These are phyloP conservation scores for Diplodia mutila DNA, from an alignment of 2,329 filamentous ascomycete genomes.

Conservation along the genomic window DNA sequence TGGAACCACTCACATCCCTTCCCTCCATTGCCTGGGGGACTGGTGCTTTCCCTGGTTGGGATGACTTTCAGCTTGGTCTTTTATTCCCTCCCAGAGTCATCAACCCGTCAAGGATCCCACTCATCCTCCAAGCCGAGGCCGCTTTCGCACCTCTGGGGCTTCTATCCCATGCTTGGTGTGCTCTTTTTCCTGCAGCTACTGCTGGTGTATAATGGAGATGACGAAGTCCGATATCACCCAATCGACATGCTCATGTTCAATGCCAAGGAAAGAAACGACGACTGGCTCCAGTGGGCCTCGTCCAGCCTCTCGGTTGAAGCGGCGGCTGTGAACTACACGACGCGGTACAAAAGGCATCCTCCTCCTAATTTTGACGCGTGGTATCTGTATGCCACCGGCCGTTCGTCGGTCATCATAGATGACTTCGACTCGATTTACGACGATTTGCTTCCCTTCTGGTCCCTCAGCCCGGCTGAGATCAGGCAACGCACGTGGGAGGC, in stretches of 20 bases:
- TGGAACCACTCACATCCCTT: constrained; percentile 21
- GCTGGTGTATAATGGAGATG: constrained; percentile 46
- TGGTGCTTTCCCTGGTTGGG: neutral
- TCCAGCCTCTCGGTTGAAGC: constrained; percentile 53
- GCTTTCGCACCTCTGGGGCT: constrained; percentile 5
- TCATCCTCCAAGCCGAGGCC: neutral
- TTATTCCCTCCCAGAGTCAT: neutral
- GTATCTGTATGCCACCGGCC: constrained; percentile 60
- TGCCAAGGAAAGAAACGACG: constrained; percentile 52
- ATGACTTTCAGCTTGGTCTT: neutral
- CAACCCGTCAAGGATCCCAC: neutral
- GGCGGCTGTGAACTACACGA: constrained; percentile 56
- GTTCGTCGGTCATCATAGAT: constrained; percentile 59
- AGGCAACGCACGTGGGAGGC: constrained; percentile 57
- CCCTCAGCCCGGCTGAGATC: constrained; percentile 55
- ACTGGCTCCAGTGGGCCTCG: constrained; percentile 53
- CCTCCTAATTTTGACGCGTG: constrained; percentile 64
- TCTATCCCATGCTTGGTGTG: constrained; percentile 40
- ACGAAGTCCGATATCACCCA: constrained; percentile 52
- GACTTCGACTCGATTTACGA: constrained; percentile 63
- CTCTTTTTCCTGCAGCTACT: constrained; percentile 49
- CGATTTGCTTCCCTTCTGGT: constrained; percentile 61
- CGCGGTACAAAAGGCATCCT: constrained; percentile 58
- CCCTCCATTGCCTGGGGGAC: constrained; percentile 9
- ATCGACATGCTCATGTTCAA: constrained; percentile 60